These are phyloP conservation scores for Cetraspora pellucida DNA, from an alignment of 192 early-diverging fungal genomes.

Conservation along the genomic window DNA sequence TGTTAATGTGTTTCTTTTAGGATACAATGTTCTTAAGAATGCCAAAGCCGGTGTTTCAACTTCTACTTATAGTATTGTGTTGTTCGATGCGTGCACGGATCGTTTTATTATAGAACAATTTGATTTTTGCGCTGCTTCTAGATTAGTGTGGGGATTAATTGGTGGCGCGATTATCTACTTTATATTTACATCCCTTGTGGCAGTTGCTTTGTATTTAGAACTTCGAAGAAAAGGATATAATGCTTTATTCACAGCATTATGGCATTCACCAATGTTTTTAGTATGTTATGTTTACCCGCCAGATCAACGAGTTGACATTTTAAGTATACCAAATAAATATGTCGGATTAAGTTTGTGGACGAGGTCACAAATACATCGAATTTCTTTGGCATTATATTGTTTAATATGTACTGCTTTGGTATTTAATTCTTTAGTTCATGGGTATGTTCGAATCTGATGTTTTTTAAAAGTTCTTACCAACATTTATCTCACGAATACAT, in stretches of 20 bases:
- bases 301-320: conserved; percentile 20
- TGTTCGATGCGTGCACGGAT: conserved; percentile 23
- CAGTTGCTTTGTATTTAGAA: conserved; percentile 15
- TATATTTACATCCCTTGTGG: conserved; percentile 13
- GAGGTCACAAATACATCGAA: conserved; percentile 20
- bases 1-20: conserved; percentile 24
- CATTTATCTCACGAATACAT: neutral
- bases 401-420: conserved; percentile 8
- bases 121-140: conserved; percentile 29
- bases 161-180: conserved; percentile 27
- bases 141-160: conserved; percentile 20
- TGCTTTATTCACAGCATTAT: conserved; percentile 27
- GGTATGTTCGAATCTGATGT: neutral
- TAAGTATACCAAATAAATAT: conserved; percentile 33
- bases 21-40: conserved; percentile 23
- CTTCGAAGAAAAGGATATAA: conserved; percentile 22
- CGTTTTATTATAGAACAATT: conserved; percentile 23
- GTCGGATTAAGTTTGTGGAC: conserved; percentile 26
- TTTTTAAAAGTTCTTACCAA: too few relatives aligned
- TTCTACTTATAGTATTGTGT: neutral
- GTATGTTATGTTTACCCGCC: conserved; percentile 20
- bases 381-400: conserved; percentile 22
- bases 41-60: neutral
- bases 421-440: conserved; percentile 16
- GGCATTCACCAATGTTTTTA: conserved; percentile 30